Base-by-base conservation (phyloP, 495 filamentous ascomycete species). In the Aspergillus steynii region DNA sequence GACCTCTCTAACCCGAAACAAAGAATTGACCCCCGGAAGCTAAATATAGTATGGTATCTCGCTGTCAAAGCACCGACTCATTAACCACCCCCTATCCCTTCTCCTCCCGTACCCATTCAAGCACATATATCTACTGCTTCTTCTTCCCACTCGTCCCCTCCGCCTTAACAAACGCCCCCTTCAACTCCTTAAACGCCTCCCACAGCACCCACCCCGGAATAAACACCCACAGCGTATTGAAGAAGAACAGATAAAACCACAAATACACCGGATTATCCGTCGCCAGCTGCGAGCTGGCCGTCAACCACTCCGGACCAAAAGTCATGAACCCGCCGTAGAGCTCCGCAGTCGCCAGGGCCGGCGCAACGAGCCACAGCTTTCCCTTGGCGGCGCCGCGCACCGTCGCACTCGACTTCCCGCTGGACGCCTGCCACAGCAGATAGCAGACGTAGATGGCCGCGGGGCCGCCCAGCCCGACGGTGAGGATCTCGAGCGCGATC, bases 251-350 rank as follows among this genome's bases (percentile, higher is more conserved):
- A 68, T 96, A 97, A 10, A 97, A 77, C 91, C 91, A 88, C 65
- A 89, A 70, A 68, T 93, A 96, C 82, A 97, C 93, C 62, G 85
- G 89, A 65, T 96, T 93, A 60, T 83, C 85, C 0, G 86, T 89
- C 65, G 93, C 87, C 65, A 98, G 80, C 72, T 91, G 91, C 61
- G 84, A 72, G 60, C 81, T 90, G 2, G 87, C 90, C 4, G 83
- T 88, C 58, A 98, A 74, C 93, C 93, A 98, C 77, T 98, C 94
- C 14, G 94, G 94, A 64, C 85, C 88, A 76, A 98, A 98, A 0
- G 94, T 98, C 90, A 98, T 97, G 71, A 89, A 97, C 81, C 90
- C 92, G 45, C 94, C 94, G 76, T 98, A 98, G 12, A 98, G 71
- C 79, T 98, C 94, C n/a, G 85, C 92, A 6, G 90, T 94, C n/a